Base-by-base conservation (phyloP, 768 basidiomycete genomes). In the Porpolomopsis calyptriformis region DNA sequence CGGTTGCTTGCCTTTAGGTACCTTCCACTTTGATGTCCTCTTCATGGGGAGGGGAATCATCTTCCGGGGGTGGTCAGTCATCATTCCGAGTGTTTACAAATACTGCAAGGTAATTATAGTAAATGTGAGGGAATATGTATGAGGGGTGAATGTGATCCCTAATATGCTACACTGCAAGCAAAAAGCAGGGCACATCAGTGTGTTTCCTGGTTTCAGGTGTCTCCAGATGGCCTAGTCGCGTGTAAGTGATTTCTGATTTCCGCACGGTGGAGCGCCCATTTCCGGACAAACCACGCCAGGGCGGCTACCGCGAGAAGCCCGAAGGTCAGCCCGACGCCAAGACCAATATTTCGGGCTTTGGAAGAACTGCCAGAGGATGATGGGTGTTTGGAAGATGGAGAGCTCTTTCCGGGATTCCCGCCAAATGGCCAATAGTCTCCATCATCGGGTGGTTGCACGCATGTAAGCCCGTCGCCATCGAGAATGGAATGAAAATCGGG, bases 391-490 rank as follows among this genome's bases (percentile, higher is more conserved):
- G 24, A 9, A n/a, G 46, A 22, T 11, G n/a, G 18, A 35, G 24
- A 12, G 35, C 12, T 14, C 19, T 8, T 18, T 23, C 56, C 62
- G 4, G 77, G 78, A 43, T 74, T 73, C 1, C 67, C 67, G 12
- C 77, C 80, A 48, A 73, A 81, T 0, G 85, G 85, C 85, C 85
- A 86, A 55, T 70, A 82, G 58, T 77, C 71, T 10, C 83, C 83
- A 23, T 76, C 78, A 27, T 67, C 60, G 1, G 84, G 83, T 23
- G 84, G 82, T 10, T 75, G 52, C 44, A 87, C 74, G 51, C 85
- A 87, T 4, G 74, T 82, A 31, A 87, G 59, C 23, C 68, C 68
- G 50, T 81, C 67, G 8, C 70, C 80, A 55, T 80, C 69, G 11
- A 62, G 56, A 20, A 82, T 70, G 12, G 59, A 50, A 52, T 66